phyloP scores from a whole-genome alignment of 169 alveolate species.

The Plasmodium adleri region DNA sequence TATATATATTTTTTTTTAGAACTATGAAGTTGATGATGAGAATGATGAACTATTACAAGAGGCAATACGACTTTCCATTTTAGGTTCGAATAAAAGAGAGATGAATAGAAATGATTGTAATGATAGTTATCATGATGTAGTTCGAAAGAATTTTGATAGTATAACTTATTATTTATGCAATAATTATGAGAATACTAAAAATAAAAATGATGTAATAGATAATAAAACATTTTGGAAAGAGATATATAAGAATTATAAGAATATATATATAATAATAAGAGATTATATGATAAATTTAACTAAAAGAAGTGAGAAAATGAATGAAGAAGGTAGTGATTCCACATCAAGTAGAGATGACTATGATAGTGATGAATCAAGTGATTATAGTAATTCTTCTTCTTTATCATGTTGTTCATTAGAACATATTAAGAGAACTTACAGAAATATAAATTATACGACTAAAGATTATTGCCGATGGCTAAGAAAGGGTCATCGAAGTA shows the following conservation, averaged over 20 bases:
- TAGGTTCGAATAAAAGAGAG: conserved; percentile 28
- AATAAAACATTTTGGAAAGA: conserved; percentile 74
- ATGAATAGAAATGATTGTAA: not conserved
- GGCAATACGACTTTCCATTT: conserved; percentile 62
- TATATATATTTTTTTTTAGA: not conserved
- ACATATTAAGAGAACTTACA: conserved; percentile 30
- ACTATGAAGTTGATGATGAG: conserved; percentile 49
- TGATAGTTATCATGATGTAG: conserved; percentile 39
- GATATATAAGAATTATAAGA: conserved; percentile 67
- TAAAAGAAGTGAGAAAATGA: conserved; percentile 66
- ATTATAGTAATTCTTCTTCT: conserved; percentile 65
- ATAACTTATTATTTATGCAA: conserved; percentile 66
- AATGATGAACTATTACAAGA: conserved; percentile 74
- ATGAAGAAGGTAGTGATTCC: conserved; percentile 36
- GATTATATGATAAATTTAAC: conserved; percentile 49
- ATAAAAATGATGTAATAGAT: conserved; percentile 56
- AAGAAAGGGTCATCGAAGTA: conserved; percentile 69
- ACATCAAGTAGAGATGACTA: conserved; percentile 43
- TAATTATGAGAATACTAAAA: conserved; percentile 50
- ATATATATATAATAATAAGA: conserved; percentile 52
- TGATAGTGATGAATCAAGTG: conserved; percentile 61
- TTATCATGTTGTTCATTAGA: conserved; percentile 57
- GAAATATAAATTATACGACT: conserved; percentile 64
- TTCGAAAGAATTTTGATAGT: conserved; percentile 40
- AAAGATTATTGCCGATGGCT: conserved; percentile 71